These are phyloP conservation scores for Aureobasidium melanogenum DNA, from an alignment of 2,329 filamentous ascomycete genomes.

Conservation along the genomic window DNA sequence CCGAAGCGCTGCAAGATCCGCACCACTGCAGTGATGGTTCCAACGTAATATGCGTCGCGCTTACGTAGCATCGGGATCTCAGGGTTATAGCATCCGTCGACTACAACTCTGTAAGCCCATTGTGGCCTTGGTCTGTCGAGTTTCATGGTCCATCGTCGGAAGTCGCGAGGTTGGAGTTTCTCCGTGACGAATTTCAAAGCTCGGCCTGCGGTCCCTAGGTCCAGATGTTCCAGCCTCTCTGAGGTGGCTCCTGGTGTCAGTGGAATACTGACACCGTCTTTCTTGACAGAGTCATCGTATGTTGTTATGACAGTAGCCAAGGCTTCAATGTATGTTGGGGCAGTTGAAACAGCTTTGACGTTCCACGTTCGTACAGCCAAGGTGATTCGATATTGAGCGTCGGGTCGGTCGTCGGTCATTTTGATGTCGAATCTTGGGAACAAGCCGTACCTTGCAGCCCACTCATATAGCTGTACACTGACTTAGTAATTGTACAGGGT, in stretches of 20 bases:
- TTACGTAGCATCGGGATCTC: not conserved
- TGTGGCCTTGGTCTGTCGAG: not conserved
- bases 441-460: not conserved
- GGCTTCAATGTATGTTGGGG: not conserved
- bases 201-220: not conserved
- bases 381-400: not conserved
- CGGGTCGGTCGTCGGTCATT: not conserved
- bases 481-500: not conserved
- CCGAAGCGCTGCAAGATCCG: not conserved
- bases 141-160: not conserved
- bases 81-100: not conserved
- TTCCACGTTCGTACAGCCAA: not conserved
- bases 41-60: not conserved
- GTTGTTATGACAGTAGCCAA: not conserved
- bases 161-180: not conserved
- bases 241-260: not conserved
- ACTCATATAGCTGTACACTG: not conserved
- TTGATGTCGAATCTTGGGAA: not conserved
- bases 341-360: not conserved
- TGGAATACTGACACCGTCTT: not conserved
- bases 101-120: not conserved
- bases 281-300: not conserved
- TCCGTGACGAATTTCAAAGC: not conserved
- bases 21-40: not conserved
- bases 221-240: not conserved